These are phyloP conservation scores for Starmerella khaoyaiensis DNA, from an alignment of 805 yeast species.

Conservation along the genomic window DNA sequence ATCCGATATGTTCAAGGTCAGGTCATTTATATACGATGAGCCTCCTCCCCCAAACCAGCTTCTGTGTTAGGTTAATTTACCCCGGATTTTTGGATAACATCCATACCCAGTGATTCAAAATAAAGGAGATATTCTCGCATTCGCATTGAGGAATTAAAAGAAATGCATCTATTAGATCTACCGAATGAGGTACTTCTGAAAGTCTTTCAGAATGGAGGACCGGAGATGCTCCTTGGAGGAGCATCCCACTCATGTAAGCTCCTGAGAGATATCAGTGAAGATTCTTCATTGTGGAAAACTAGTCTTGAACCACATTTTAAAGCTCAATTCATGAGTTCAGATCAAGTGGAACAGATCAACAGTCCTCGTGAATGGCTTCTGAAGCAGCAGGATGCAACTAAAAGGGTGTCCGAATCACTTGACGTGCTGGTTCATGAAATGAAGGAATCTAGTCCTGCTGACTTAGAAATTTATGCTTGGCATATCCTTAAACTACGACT, in stretches of 20 bases:
- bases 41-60: too few relatives aligned
- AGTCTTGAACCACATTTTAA: constrained; percentile 6
- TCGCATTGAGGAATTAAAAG: not conserved
- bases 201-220: constrained; percentile 17
- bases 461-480: constrained; percentile 9
- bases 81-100: too few relatives aligned
- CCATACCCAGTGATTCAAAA: too few relatives aligned
- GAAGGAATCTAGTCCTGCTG: constrained; percentile 16
- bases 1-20: too few relatives aligned
- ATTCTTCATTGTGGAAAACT: constrained; percentile 18
- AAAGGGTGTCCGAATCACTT: constrained; percentile 12
- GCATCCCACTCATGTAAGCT: constrained; percentile 16
- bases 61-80: too few relatives aligned
- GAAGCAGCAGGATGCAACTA: constrained; percentile 10
- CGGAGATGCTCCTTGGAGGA: constrained; percentile 16
- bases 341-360: constrained; percentile 11
- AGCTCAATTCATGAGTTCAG: constrained; percentile 10
- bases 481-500: constrained; percentile 14
- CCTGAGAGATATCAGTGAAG: constrained; percentile 17
- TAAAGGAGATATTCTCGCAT: not conserved
- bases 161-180: constrained; percentile 14
- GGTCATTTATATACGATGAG: too few relatives aligned
- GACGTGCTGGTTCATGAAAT: constrained; percentile 18
- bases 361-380: constrained; percentile 16
- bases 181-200: constrained; percentile 17